These are phyloP conservation scores for Thalassiosira ordinaria DNA, from an alignment of 352 stramenopile genomes.

Conservation along the genomic window DNA sequence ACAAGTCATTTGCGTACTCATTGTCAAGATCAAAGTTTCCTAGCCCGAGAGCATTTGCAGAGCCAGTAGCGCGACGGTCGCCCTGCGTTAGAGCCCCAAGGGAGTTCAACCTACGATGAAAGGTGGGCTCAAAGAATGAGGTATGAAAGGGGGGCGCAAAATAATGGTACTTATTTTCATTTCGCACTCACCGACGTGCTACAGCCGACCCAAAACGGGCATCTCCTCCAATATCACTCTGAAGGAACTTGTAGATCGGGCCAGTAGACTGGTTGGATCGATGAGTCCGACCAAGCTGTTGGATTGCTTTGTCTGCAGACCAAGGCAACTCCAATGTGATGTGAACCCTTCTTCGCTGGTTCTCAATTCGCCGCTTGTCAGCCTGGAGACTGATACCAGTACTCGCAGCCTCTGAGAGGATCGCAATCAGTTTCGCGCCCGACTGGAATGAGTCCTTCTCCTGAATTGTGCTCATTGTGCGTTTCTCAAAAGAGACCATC, in stretches of 20 bases:
- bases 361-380: constrained; percentile 41
- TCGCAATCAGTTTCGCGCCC: constrained; percentile 86
- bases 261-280: constrained; percentile 79
- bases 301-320: constrained; percentile 84
- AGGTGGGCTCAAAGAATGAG: no score
- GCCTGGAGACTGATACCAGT: constrained; percentile 88
- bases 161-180: no score
- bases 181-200: constrained; percentile 77
- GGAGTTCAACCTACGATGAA: background rate
- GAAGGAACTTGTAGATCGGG: constrained; percentile 82
- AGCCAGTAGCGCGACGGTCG: constrained; percentile 76
- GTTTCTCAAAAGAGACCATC: background rate
- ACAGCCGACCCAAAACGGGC: constrained; percentile 84
- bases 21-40: constrained; percentile 56
- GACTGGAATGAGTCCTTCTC: constrained; percentile 85
- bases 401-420: constrained; percentile 88
- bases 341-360: constrained; percentile 83
- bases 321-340: constrained; percentile 88
- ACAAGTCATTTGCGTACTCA: constrained; percentile 18
- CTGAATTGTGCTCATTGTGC: constrained; percentile 76
- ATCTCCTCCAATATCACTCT: constrained; percentile 85
- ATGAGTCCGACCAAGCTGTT: constrained; percentile 84
- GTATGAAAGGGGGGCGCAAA: no score
- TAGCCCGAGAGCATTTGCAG: constrained; percentile 41
- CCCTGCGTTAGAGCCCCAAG: constrained; percentile 84